These are phyloP conservation scores for Gremmenia infestans DNA, from an alignment of 2,329 filamentous ascomycete species.

Conservation along the genomic window DNA sequence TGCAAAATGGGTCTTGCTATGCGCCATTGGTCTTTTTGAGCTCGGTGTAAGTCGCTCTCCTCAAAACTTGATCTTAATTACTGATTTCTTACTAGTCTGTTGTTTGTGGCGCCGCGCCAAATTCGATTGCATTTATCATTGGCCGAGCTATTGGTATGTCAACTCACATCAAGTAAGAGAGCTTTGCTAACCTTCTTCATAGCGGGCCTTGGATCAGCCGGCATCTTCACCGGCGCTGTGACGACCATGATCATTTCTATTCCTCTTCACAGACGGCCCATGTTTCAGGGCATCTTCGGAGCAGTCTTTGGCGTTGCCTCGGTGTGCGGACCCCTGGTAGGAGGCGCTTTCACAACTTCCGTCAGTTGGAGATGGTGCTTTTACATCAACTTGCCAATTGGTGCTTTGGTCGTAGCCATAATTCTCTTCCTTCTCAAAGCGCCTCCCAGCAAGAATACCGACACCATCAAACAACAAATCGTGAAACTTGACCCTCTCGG, in stretches of 20 bases:
- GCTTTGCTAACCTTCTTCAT: conserved; percentile 1
- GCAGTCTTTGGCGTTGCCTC: conserved; percentile 30
- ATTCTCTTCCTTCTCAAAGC: conserved; percentile 17
- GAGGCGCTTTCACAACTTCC: conserved; percentile 38
- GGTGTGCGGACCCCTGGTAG: conserved; percentile 33
- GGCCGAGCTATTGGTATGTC: conserved; percentile 30
- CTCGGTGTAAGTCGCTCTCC: conserved; percentile 24
- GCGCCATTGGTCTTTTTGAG: conserved; percentile 32
- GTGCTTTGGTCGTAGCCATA: conserved; percentile 14
- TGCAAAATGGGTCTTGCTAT: conserved; percentile 28
- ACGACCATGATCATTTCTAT: conserved; percentile 27
- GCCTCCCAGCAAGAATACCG: conserved; percentile 11
- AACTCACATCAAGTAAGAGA: conserved; percentile 3
- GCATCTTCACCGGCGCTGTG: conserved; percentile 30
- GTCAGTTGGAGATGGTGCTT: conserved; percentile 33
- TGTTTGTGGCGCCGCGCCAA: conserved; percentile 32
- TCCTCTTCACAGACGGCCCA: conserved; percentile 26
- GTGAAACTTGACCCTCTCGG: conserved; percentile 34
- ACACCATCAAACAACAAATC: conserved; percentile 36
- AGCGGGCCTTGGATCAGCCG: conserved; percentile 23
- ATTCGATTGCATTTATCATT: conserved; percentile 31
- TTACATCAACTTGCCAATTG: conserved; percentile 37
- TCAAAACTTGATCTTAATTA: not conserved
- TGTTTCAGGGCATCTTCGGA: conserved; percentile 28
- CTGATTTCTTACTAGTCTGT: conserved; percentile 23